These are phyloP conservation scores for Clarireedia paspali DNA, from an alignment of 2,329 filamentous ascomycete species.

Conservation along the genomic window DNA sequence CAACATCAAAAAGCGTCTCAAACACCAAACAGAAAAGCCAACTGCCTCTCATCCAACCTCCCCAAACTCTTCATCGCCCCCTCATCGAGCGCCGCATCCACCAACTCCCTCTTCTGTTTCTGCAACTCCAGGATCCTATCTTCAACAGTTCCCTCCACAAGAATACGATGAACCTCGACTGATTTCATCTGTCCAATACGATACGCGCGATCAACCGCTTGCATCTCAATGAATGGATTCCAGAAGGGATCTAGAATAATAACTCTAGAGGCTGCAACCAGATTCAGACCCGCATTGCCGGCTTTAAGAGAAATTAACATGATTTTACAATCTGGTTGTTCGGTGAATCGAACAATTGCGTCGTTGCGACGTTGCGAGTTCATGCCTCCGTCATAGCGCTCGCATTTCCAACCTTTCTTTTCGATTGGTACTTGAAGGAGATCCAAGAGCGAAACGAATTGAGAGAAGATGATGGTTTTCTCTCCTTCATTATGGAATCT, in stretches of 20 bases:
- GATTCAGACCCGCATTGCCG: conserved; percentile 78
- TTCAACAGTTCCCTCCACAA: conserved; percentile 74
- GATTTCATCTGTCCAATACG: conserved; percentile 71
- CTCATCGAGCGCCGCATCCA: conserved; percentile 75
- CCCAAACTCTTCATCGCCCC: conserved; percentile 58
- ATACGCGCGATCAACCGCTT: conserved; percentile 84
- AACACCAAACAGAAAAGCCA: conserved; percentile 26
- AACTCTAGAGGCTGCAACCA: conserved; percentile 74
- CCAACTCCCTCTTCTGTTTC: conserved; percentile 67
- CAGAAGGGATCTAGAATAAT: conserved; percentile 91
- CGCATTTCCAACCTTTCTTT: conserved; percentile 41
- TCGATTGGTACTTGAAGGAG: conserved; percentile 66
- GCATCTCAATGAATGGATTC: conserved; percentile 90
- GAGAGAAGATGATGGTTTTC: conserved; percentile 76
- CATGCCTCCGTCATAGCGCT: conserved; percentile 74
- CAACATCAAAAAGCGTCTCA: neutral
- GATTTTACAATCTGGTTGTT: conserved; percentile 51
- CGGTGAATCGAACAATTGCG: conserved; percentile 57
- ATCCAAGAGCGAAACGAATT: conserved; percentile 74
- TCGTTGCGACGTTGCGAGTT: conserved; percentile 55
- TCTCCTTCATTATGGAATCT: conserved; percentile 41
- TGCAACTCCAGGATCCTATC: conserved; percentile 78
- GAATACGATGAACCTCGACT: conserved; percentile 73
- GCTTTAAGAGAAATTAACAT: conserved; percentile 76
- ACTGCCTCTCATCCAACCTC: conserved; percentile 40